These are phyloP conservation scores for Diplosphaera chodatii DNA, from an alignment of 139 green algal species.

Conservation along the genomic window DNA sequence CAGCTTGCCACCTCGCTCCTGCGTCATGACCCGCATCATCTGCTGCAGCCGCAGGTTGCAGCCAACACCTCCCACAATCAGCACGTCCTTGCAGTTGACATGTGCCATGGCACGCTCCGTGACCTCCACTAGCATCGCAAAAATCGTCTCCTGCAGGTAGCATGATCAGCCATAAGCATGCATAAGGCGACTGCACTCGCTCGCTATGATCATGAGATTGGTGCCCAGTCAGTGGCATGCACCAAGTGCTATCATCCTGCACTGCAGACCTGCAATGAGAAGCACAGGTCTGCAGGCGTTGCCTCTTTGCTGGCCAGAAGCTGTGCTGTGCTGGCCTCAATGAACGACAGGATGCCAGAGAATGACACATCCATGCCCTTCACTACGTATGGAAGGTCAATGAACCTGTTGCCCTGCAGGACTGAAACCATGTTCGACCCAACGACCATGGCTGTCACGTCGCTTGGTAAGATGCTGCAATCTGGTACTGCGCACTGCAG, in stretches of 20 bases:
- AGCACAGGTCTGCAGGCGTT: conserved; percentile 81
- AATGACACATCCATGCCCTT: conserved; percentile 96
- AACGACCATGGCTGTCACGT: not conserved
- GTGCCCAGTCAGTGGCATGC: too few relatives aligned
- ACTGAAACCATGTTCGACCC: not conserved
- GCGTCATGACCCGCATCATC: conserved; percentile 63
- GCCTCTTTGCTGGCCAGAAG: conserved; percentile 46
- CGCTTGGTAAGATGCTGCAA: too few relatives aligned
- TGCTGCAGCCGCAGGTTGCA: conserved; percentile 86
- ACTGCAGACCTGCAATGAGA: conserved; percentile 58
- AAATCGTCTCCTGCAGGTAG: conserved; percentile 85
- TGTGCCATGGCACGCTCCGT: conserved; percentile 91
- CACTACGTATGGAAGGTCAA: conserved; percentile 85
- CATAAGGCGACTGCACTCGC: too few relatives aligned
- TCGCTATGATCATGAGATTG: not conserved
- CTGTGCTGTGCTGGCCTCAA: conserved; percentile 41
- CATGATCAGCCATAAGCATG: too few relatives aligned
- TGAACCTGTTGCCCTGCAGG: conserved; percentile 37
- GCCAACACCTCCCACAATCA: conserved; percentile 88
- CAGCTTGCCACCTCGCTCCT: conserved; percentile 59
- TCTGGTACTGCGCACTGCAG: too few relatives aligned
- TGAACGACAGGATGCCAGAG: conserved; percentile 69
- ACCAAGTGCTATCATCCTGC: too few relatives aligned
- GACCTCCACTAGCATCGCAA: conserved; percentile 93
- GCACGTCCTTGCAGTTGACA: conserved; percentile 60